A percentile compares a stretch with the other conserved stretches of the same genome.
Evolutionary conservation across 306 rosid species (phyloP).

Genomic region (Arachis hypogaea): DNA sequence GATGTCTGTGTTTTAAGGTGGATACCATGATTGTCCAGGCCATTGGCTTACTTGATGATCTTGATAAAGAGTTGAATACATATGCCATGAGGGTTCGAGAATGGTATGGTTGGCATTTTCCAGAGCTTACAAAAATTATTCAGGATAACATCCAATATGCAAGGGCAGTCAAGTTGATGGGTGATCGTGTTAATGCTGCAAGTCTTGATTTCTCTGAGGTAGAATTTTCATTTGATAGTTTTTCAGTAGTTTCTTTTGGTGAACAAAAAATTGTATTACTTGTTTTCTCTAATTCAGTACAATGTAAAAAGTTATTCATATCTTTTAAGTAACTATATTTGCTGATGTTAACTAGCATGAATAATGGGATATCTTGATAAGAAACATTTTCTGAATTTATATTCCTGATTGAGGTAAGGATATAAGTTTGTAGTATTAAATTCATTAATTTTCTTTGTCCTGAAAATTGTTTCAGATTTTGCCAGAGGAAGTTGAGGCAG

Average conservation of each 20-base stretch:
- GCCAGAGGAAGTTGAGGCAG: conserved; percentile 77
- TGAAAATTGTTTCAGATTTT: conserved; percentile 52
- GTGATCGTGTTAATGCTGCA: conserved; percentile 83
- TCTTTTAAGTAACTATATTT: background rate
- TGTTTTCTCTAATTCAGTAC: background rate
- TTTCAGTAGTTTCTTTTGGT: background rate
- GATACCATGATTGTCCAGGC: conserved; percentile 98
- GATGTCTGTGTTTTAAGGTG: conserved; percentile 49
- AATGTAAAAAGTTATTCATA: background rate
- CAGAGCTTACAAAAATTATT: conserved; percentile 88
- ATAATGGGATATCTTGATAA: no score
- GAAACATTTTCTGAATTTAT: background rate
- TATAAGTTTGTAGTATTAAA: no score
- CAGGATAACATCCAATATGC: conserved; percentile 87
- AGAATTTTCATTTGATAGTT: conserved; percentile 2
- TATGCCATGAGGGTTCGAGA: conserved; percentile 98
- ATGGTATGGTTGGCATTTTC: conserved; percentile 99
- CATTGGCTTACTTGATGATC: conserved; percentile 96
- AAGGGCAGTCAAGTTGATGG: conserved; percentile 88
- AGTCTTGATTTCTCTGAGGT: conserved; percentile 93
- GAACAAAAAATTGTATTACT: background rate
- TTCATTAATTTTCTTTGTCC: background rate
- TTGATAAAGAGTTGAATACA: conserved; percentile 91
- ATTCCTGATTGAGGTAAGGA: background rate
- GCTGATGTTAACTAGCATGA: background rate